These are phyloP conservation scores for Zarea fungicola DNA, from an alignment of 2,329 filamentous ascomycete species.

Conservation along the genomic window DNA sequence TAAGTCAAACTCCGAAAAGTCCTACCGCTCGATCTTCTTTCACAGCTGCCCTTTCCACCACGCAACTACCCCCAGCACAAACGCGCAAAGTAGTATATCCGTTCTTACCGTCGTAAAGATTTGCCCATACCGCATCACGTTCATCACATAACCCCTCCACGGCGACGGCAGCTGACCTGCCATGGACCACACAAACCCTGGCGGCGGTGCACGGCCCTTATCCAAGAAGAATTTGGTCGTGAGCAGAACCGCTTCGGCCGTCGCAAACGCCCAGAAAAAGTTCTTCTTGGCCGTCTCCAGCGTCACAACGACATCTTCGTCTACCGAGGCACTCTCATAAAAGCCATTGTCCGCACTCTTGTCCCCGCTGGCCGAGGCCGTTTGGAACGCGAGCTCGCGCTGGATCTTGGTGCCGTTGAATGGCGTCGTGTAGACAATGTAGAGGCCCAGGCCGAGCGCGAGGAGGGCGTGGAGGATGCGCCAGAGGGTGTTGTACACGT, in stretches of 20 bases:
- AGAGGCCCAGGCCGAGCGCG: constrained; percentile 63
- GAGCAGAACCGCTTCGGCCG: constrained; percentile 67
- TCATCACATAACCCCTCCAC: constrained; percentile 55
- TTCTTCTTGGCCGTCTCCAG: constrained; percentile 28
- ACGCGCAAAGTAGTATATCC: constrained; percentile 72
- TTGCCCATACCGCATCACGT: constrained; percentile 60
- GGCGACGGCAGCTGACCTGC: constrained; percentile 62
- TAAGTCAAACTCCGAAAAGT: background rate
- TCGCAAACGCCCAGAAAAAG: constrained; percentile 79
- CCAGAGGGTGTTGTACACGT: constrained; percentile 53
- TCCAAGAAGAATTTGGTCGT: constrained; percentile 67
- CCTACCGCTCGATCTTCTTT: constrained; percentile 1
- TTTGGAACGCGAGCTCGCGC: constrained; percentile 40
- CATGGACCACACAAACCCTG: constrained; percentile 59
- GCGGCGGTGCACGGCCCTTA: constrained; percentile 49
- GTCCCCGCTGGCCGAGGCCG: constrained; percentile 19
- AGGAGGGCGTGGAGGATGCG: constrained; percentile 68
- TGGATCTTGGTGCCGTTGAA: constrained; percentile 63
- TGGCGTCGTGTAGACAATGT: constrained; percentile 61
- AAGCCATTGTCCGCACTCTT: background rate
- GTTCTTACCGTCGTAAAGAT: constrained; percentile 67
- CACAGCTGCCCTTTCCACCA: constrained; percentile 33
- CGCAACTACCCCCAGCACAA: constrained; percentile 60
- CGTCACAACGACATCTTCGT: too few species aligned
- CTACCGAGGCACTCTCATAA: constrained; percentile 12